phyloP scores from a whole-genome alignment of 805 yeast species.

The Wickerhamomyces kurtzmanii region DNA sequence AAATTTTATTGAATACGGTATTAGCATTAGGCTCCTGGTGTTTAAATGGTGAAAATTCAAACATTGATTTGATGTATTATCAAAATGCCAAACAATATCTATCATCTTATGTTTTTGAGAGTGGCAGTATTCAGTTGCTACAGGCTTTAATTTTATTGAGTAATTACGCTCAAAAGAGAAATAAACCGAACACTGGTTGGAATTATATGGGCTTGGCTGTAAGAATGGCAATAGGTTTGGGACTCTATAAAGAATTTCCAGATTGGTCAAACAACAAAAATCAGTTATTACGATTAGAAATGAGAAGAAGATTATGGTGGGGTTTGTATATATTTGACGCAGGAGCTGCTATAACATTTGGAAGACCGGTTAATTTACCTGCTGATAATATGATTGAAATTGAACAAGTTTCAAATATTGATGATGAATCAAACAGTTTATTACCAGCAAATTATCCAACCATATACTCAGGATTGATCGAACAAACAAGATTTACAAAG shows the following conservation, averaged over 20 bases:
- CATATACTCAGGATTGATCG: constrained; percentile 46
- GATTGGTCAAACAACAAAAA: constrained; percentile 26
- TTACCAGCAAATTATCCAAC: constrained; percentile 31
- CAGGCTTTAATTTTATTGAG: constrained; percentile 44
- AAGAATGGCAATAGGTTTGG: constrained; percentile 58
- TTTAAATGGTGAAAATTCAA: constrained; percentile 40
- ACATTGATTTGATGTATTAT: constrained; percentile 46
- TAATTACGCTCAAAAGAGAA: constrained; percentile 53
- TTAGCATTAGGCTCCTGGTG: constrained; percentile 68
- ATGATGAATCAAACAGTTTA: constrained; percentile 24
- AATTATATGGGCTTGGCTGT: constrained; percentile 54
- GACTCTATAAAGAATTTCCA: constrained; percentile 46
- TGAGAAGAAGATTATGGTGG: constrained; percentile 61
- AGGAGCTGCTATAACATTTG: constrained; percentile 54
- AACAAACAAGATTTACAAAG: constrained; percentile 40
- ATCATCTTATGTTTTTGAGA: constrained; percentile 40
- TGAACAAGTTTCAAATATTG: constrained; percentile 37
- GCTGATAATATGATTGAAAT: constrained; percentile 35
- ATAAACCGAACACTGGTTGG: constrained; percentile 64
- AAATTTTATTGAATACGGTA: constrained; percentile 43
- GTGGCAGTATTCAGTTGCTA: constrained; percentile 46
- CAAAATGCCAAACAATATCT: constrained; percentile 38
- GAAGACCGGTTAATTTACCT: constrained; percentile 52
- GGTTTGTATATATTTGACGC: constrained; percentile 54
- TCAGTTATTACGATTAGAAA: constrained; percentile 37